Evolutionary conservation across 306 rosid genomes (phyloP).

Genomic region (Fagus sylvatica): DNA sequence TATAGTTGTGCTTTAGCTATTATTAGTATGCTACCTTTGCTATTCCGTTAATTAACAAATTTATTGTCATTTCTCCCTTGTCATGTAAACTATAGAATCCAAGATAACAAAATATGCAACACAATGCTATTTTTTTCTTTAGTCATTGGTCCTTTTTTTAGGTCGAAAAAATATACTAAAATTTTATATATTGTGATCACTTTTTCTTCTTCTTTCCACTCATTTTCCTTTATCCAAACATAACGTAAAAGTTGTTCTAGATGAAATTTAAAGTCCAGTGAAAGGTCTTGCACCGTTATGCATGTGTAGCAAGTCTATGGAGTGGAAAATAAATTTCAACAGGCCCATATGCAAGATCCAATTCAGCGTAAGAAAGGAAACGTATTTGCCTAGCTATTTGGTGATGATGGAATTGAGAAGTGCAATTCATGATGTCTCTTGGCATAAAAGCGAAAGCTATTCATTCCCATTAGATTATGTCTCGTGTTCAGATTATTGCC

Average conservation of each 20-base stretch:
- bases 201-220: no score
- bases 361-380: background rate
- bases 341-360: background rate
- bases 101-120: no score
- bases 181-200: no score
- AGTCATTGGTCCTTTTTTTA: no score
- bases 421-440: conserved; percentile 60
- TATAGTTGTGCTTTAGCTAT: background rate
- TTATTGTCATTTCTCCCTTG: background rate
- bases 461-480: conserved; percentile 13
- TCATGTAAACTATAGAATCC: background rate
- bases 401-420: conserved; percentile 37
- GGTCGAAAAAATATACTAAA: no score
- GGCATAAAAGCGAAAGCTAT: conserved; percentile 56
- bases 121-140: no score
- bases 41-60: no score
- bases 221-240: no score
- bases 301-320: background rate
- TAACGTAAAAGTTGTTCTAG: background rate
- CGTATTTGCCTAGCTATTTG: background rate
- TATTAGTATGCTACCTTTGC: background rate
- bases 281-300: background rate
- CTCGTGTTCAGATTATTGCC: conserved; percentile 17
- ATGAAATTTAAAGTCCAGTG: background rate
- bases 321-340: background rate